Evolutionary conservation across 1,284 basidiomycete genomes (phyloP).

Genomic region (Cutaneotrichosporon mucoides): DNA sequence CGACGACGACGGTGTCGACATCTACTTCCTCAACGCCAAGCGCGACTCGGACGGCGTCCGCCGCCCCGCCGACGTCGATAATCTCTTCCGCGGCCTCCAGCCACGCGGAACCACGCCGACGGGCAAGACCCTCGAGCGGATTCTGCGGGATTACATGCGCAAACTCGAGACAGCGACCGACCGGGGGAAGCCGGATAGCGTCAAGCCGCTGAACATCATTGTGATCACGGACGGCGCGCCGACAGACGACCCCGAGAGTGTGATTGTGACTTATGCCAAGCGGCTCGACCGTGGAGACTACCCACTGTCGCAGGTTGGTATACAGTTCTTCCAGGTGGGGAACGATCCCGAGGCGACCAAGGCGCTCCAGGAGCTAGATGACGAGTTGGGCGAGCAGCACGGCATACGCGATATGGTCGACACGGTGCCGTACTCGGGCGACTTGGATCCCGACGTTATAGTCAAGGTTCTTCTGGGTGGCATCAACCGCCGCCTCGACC

Average conservation of each 20-base stretch:
- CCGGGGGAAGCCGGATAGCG: background rate
- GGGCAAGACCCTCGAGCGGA: conserved; percentile 36
- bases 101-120: conserved; percentile 43
- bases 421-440: conserved; percentile 33
- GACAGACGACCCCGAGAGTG: conserved; percentile 40
- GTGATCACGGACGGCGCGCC: conserved; percentile 41
- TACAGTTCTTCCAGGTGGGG: conserved; percentile 50
- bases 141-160: conserved; percentile 43
- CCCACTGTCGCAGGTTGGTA: conserved; percentile 48
- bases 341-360: conserved; percentile 37
- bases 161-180: conserved; percentile 29
- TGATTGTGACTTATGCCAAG: conserved; percentile 31
- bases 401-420: conserved; percentile 22
- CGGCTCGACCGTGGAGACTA: conserved; percentile 45
- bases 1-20: conserved; percentile 41
- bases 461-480: conserved; percentile 44
- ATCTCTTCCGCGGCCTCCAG: conserved; percentile 40
- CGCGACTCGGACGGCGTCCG: conserved; percentile 33
- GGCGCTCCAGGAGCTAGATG: conserved; percentile 45
- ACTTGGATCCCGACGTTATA: conserved; percentile 33
- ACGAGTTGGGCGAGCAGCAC: conserved; percentile 28
- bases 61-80: conserved; percentile 38
- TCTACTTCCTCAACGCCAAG: conserved; percentile 47
- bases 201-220: conserved; percentile 37
- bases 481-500: conserved; percentile 39